Base-by-base conservation (phyloP, 148 eudicot genomes). In the Drosera capensis region DNA sequence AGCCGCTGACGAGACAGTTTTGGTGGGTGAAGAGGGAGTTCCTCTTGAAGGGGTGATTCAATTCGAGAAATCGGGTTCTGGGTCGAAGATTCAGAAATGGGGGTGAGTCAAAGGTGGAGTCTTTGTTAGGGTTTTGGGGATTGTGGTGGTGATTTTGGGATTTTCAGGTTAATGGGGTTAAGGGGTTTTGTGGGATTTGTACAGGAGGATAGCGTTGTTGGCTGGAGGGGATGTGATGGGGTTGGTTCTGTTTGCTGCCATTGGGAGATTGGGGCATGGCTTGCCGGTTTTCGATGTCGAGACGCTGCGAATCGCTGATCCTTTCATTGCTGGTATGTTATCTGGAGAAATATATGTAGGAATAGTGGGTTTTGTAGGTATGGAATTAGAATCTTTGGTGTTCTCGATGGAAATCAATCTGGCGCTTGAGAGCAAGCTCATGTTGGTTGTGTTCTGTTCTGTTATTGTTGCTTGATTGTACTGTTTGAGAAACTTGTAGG, bases 31-130 rank as follows among this genome's bases (percentile, higher is more conserved):
- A 49, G 83, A 83, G 14, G 52, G 52, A 17, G 88, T 85, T 17
- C 88, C 95, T 28, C 65, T 90, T 3, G 99, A 90, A 68, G 99
- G 99, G 5, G 99, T 80, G 7, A 84, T 90, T 68, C 99, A 78
- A 43, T 80, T 84, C 20, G 95, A 84, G 14, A 84, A 78, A 41
- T 74, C 93, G 17, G 39, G 53, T 42, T 67, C 78, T 1, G 40
- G 57, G 44, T 60, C 84, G 12, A 71, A 52, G 3, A 5, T 90
- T 46, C 43, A 65, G 55, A 90, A 78, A 61, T 90, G 93, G 99
- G 84, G 95, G 99, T 90, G 68, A 24, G 14, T n/a, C n/a, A n/a
- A n/a, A n/a, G n/a, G n/a, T n/a, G n/a, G n/a, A n/a, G n/a, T n/a
- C n/a, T n/a, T n/a, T n/a, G n/a, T n/a, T n/a, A n/a, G n/a, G n/a